These are phyloP conservation scores for Plenodomus tracheiphilus DNA, from an alignment of 2,329 filamentous ascomycete genomes.

Conservation along the genomic window DNA sequence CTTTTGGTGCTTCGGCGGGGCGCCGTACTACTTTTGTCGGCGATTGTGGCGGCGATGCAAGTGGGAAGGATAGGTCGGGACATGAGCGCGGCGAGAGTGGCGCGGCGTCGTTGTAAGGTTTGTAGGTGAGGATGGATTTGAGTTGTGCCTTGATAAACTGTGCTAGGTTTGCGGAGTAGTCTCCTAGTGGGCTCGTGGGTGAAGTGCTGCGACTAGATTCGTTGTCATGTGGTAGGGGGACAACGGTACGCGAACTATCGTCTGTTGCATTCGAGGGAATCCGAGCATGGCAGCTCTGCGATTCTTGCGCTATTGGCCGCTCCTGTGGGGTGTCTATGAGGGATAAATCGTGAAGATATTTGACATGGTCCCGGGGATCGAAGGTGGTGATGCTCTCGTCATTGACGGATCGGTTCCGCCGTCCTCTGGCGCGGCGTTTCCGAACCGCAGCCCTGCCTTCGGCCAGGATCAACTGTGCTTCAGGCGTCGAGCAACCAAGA, in stretches of 20 bases:
- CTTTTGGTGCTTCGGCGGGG: conserved; percentile 22
- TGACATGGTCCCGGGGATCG: conserved; percentile 36
- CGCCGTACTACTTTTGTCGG: conserved; percentile 19
- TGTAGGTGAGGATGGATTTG: conserved; percentile 39
- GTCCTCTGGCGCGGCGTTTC: conserved; percentile 28
- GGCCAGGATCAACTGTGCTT: conserved; percentile 40
- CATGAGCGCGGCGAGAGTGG: conserved; percentile 36
- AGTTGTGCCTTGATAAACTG: conserved; percentile 41
- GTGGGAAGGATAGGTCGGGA: conserved; percentile 32
- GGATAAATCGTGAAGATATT: conserved; percentile 25
- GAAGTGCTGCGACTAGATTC: conserved; percentile 5
- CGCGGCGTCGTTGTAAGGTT: conserved; percentile 15
- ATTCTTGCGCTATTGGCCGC: conserved; percentile 10
- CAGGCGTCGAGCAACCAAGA: conserved; percentile 40
- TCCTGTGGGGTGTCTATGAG: conserved; percentile 15
- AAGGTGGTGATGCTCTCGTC: conserved; percentile 25
- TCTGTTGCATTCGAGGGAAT: conserved; percentile 37
- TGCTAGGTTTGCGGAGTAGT: conserved; percentile 44
- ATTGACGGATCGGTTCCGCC: conserved; percentile 27
- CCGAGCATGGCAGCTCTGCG: conserved; percentile 25
- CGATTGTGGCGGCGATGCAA: conserved; percentile 24
- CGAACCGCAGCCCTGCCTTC: conserved; percentile 41
- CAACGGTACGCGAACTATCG: conserved; percentile 33
- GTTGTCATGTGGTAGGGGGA: conserved; percentile 13
- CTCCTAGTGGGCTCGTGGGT: conserved; percentile 26